A percentile compares a stretch with the other conserved stretches of the same genome.
Evolutionary conservation across 768 basidiomycete species (phyloP).

Genomic region (Mycena indigotica): DNA sequence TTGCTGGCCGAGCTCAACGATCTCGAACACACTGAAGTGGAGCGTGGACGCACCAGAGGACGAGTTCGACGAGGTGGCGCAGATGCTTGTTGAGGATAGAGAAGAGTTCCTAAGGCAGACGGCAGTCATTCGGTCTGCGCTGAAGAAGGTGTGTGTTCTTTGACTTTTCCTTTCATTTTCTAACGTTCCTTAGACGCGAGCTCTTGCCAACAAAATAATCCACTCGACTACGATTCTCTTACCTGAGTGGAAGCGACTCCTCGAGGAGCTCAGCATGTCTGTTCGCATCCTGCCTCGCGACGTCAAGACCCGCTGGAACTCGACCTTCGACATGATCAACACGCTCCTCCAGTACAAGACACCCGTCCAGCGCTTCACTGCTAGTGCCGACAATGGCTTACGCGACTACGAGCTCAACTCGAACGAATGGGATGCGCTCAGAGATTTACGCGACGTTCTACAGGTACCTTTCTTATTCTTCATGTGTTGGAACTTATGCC

Average conservation of each 20-base stretch:
- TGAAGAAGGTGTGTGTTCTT: constrained; percentile 1
- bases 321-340: constrained; percentile 23
- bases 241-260: constrained; percentile 21
- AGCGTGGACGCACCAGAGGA: constrained; percentile 19
- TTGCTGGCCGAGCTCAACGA: constrained; percentile 6
- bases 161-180: not conserved
- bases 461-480: constrained; percentile 21
- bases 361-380: constrained; percentile 10
- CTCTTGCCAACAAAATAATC: constrained; percentile 23
- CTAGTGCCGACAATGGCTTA: not conserved
- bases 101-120: constrained; percentile 6
- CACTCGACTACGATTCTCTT: constrained; percentile 27
- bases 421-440: constrained; percentile 18
- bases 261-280: constrained; percentile 1
- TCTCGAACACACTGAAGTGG: constrained; percentile 7
- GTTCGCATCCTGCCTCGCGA: constrained; percentile 24
- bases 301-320: constrained; percentile 32
- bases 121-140: constrained; percentile 15
- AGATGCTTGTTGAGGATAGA: constrained; percentile 12
- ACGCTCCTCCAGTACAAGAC: constrained; percentile 15
- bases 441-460: constrained; percentile 22
- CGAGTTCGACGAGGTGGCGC: constrained; percentile 22
- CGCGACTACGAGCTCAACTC: constrained; percentile 11
- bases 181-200: constrained; percentile 15
- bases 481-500: not conserved